Evolutionary conservation across 1,284 basidiomycete species (phyloP), one percentile per base, ranked within the genome.

Genomic region (Ustilago nuda): DNA sequence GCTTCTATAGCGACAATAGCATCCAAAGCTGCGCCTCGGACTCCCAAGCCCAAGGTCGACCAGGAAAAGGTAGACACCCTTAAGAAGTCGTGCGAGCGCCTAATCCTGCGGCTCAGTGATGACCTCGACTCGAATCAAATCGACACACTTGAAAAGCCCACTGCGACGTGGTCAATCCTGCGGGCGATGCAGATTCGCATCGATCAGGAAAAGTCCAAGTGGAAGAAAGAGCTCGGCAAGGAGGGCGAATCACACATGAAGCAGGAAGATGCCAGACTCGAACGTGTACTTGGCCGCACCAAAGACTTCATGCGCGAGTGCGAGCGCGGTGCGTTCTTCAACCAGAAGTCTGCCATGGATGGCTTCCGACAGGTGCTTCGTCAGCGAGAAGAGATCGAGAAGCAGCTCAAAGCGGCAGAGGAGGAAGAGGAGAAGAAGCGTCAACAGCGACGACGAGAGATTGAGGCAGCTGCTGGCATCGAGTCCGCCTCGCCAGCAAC

Each of bases 391-490:
- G 58, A 67, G 45, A 71, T 67, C 54, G 62, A 75, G 52, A 67
- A 66, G 43, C 73, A 74, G 57, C 70, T 79, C 60, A 75, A 80
- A 30, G 78, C 73, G 32, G 58, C 51, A 30, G 63, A 70, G 45
- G 73, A 75, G 37, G 61, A 62, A 56, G 72, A 69, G 41, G 61
- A 61, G 53, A 66, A 55, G 51, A 59, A 88, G 82, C 79, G 87
- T 75, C 59, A 86, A 71, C 78, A 89, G 78, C 87, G 89, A 61
- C 84, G 87, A 27, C 84, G 82, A 4, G 85, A 94, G 55, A 89
- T 89, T 27, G 86, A 88, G 43, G 71, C 67, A 37, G 71, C 75
- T 27, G 55, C 58, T 30, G 64, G 70, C 6, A 41, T 55, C 37
- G 53, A 50, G 13, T 46, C 64, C 17, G 17, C 51, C 19, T 19